phyloP scores from a whole-genome alignment of 2,329 filamentous ascomycete species.

The Xylaria sp. region DNA sequence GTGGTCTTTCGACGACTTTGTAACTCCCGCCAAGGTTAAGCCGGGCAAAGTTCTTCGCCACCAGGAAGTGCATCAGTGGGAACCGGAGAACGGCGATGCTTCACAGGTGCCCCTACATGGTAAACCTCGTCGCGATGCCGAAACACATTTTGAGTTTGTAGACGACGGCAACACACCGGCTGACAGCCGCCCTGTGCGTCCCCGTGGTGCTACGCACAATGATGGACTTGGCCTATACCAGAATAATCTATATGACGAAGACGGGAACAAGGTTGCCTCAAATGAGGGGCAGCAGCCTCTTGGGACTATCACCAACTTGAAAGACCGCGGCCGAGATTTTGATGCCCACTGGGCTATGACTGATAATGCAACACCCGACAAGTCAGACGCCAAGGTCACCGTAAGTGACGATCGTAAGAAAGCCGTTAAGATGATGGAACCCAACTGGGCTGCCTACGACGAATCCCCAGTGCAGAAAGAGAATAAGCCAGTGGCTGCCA shows the following conservation, averaged over 20 bases:
- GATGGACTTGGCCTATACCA: slow-evolving; percentile 79
- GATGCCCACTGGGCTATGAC: slow-evolving; percentile 80
- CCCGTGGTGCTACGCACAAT: slow-evolving; percentile 70
- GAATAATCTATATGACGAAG: slow-evolving; percentile 76
- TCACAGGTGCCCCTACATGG: slow-evolving; percentile 67
- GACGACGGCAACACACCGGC: slow-evolving; percentile 75
- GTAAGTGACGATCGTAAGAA: slow-evolving; percentile 72
- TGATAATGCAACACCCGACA: slow-evolving; percentile 70
- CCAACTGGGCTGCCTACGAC: slow-evolving; percentile 69
- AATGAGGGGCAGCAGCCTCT: slow-evolving; percentile 60
- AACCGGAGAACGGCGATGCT: slow-evolving; percentile 74
- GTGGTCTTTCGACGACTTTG: slow-evolving; percentile 91
- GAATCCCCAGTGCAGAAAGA: slow-evolving; percentile 67
- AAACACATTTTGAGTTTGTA: slow-evolving; percentile 84
- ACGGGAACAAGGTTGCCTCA: slow-evolving; percentile 55
- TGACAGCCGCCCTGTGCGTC: slow-evolving; percentile 59
- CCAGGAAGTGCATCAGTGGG: slow-evolving; percentile 83
- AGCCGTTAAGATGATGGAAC: slow-evolving; percentile 78
- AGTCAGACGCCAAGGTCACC: slow-evolving; percentile 56
- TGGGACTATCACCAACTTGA: slow-evolving; percentile 76
- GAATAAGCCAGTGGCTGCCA: slow-evolving; percentile 53
- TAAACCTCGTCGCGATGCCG: slow-evolving; percentile 81
- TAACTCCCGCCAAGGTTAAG: slow-evolving; percentile 79
- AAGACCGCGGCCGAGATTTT: slow-evolving; percentile 80
- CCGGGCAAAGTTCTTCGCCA: slow-evolving; percentile 68